These are phyloP conservation scores for Metschnikowia borealis DNA, from an alignment of 805 yeast species.

Conservation along the genomic window DNA sequence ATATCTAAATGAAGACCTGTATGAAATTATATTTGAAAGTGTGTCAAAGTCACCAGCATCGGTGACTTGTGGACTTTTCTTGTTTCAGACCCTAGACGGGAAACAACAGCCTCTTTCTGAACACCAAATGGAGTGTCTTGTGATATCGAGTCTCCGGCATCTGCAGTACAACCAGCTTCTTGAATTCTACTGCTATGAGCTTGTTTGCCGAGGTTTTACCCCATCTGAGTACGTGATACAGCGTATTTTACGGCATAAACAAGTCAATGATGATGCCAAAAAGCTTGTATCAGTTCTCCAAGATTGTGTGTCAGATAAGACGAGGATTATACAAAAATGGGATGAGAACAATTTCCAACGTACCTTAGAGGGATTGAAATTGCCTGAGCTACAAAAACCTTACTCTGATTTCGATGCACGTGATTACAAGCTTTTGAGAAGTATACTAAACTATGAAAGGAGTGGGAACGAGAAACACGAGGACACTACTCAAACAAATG, in stretches of 20 bases:
- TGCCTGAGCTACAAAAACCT: constrained; percentile 13
- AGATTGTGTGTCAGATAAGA: not conserved
- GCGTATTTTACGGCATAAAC: not conserved
- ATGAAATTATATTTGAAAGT: constrained; percentile 23
- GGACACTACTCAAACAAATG: too few species aligned
- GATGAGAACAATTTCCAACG: not conserved
- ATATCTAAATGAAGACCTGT: constrained; percentile 19
- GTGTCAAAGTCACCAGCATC: constrained; percentile 26
- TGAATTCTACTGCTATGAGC: constrained; percentile 7
- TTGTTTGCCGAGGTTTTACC: not conserved
- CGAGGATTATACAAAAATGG: not conserved
- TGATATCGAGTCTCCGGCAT: constrained; percentile 15
- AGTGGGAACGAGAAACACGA: too few species aligned
- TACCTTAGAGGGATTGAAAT: not conserved
- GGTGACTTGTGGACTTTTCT: constrained; percentile 23
- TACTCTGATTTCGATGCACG: constrained; percentile 19
- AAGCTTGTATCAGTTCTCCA: not conserved
- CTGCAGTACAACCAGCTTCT: constrained; percentile 8
- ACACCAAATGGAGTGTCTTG: constrained; percentile 11
- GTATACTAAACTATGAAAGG: constrained; percentile 5
- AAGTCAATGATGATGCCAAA: not conserved
- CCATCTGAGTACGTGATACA: not conserved
- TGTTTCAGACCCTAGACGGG: constrained; percentile 21
- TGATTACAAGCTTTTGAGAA: constrained; percentile 23
- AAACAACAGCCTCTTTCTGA: constrained; percentile 9